These are phyloP conservation scores for Circinella minor DNA, from an alignment of 371 early-diverging fungal species.

Conservation along the genomic window DNA sequence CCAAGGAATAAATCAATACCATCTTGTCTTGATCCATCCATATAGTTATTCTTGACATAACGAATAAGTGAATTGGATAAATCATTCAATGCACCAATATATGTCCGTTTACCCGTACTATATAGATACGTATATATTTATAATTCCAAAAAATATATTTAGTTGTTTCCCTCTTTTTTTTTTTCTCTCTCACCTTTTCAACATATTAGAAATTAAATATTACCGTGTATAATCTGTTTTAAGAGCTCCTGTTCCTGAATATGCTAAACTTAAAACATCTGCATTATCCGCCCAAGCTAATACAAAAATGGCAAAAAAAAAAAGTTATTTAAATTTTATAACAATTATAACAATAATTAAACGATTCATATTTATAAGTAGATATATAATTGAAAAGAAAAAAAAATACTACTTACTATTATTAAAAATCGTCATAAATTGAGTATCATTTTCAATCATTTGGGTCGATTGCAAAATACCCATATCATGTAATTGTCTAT, in stretches of 20 bases:
- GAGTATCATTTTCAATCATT: conserved; percentile 56
- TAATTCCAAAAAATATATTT: neutral
- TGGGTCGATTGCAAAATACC: conserved; percentile 68
- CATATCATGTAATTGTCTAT: conserved; percentile 64
- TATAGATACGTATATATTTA: too few relatives aligned
- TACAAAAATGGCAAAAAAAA: neutral
- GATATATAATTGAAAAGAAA: too few relatives aligned
- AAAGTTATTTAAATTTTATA: neutral
- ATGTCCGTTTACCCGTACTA: conserved; percentile 85
- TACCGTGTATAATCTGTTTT: conserved; percentile 96
- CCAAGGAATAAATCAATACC: conserved; percentile 84
- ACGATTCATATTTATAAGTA: too few relatives aligned
- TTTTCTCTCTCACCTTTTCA: neutral
- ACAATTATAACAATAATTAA: neutral
- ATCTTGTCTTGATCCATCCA: conserved; percentile 92
- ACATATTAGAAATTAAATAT: neutral
- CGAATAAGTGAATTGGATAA: conserved; percentile 79
- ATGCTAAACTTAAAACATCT: conserved; percentile 91
- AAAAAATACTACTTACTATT: conserved; percentile 25
- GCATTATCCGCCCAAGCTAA: conserved; percentile 98
- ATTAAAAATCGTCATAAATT: conserved; percentile 40
- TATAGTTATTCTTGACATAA: conserved; percentile 90
- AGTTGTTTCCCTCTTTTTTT: neutral
- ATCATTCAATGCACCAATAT: conserved; percentile 82
- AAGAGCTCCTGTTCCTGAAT: conserved; percentile 98